These are phyloP conservation scores for Cladosporium velox DNA, from an alignment of 2,329 filamentous ascomycete species.

Conservation along the genomic window DNA sequence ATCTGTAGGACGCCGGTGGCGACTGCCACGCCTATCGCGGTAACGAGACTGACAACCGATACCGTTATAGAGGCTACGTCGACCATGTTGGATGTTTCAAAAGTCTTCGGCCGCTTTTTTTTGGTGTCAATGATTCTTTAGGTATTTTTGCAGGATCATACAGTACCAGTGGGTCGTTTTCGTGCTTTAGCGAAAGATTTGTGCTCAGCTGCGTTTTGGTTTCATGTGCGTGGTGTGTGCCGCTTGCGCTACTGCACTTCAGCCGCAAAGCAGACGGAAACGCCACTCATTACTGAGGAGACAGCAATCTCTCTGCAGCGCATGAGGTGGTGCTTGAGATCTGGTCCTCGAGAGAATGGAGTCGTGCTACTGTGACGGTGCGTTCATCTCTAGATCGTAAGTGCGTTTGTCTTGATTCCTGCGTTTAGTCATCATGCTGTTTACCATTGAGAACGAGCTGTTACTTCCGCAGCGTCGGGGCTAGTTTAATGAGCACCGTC, in stretches of 20 bases:
- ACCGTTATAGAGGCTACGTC: slow-evolving; percentile 10
- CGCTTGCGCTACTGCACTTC: neutral
- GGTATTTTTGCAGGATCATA: too few species aligned
- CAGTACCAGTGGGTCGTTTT: neutral
- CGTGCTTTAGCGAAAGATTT: neutral
- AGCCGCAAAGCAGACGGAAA: neutral
- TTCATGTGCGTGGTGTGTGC: neutral
- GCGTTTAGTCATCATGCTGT: neutral
- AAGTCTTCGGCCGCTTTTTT: neutral
- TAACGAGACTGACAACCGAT: neutral
- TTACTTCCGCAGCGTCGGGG: neutral
- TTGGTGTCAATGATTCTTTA: neutral
- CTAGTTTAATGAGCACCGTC: neutral
- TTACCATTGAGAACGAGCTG: neutral
- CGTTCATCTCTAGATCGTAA: neutral
- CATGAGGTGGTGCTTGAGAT: neutral
- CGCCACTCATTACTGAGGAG: neutral
- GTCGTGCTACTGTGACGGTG: neutral
- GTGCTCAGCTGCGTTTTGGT: slow-evolving; percentile 1
- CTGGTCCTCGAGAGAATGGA: neutral
- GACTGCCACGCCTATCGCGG: slow-evolving; percentile 6
- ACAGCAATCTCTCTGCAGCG: neutral
- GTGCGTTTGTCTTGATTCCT: neutral
- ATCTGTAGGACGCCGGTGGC: slow-evolving; percentile 4
- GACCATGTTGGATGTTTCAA: neutral